Evolutionary conservation across 2,329 filamentous ascomycete species (phyloP).

Genomic region (Colletotrichum australisinense): DNA sequence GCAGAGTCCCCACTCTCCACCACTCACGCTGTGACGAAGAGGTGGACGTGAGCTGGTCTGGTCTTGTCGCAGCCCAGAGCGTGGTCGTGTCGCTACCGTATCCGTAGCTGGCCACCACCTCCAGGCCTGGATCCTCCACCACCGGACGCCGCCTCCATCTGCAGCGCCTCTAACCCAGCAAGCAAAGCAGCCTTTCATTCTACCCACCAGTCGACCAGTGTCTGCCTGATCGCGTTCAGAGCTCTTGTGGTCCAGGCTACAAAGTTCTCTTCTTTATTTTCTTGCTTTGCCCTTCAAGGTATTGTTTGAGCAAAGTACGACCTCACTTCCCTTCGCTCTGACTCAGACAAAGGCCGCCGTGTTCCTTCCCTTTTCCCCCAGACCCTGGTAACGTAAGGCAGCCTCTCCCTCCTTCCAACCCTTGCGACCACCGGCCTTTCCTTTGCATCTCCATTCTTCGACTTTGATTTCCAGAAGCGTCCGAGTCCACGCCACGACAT

Average conservation of each 20-base stretch:
- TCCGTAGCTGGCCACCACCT: constrained; percentile 9
- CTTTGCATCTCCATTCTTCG: not conserved
- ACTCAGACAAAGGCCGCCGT: constrained; percentile 30
- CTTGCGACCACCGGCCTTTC: constrained; percentile 22
- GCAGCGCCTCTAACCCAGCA: constrained; percentile 12
- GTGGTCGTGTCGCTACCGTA: not conserved
- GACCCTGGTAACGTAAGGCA: constrained; percentile 19
- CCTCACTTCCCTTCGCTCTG: constrained; percentile 13
- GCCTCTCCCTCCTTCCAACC: constrained; percentile 27
- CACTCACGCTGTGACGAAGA: constrained; percentile 2
- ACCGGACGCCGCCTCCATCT: constrained; percentile 29
- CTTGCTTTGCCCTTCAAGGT: constrained; percentile 3
- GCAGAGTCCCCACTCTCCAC: constrained; percentile 4
- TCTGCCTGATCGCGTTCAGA: constrained; percentile 28
- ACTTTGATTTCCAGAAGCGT: constrained; percentile 13
- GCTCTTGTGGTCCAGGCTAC: constrained; percentile 10
- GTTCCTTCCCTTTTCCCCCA: constrained; percentile 17
- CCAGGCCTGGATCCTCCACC: constrained; percentile 19
- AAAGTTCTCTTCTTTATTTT: constrained; percentile 21
- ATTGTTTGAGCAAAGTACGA: not conserved
- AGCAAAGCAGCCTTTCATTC: constrained; percentile 7
- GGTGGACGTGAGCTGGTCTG: not conserved
- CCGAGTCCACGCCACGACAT: constrained; percentile 8
- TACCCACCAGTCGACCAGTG: not conserved
- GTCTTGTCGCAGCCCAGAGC: not conserved